These are phyloP conservation scores for Aphanomyces cochlioides DNA, from an alignment of 352 stramenopile genomes.

Conservation along the genomic window DNA sequence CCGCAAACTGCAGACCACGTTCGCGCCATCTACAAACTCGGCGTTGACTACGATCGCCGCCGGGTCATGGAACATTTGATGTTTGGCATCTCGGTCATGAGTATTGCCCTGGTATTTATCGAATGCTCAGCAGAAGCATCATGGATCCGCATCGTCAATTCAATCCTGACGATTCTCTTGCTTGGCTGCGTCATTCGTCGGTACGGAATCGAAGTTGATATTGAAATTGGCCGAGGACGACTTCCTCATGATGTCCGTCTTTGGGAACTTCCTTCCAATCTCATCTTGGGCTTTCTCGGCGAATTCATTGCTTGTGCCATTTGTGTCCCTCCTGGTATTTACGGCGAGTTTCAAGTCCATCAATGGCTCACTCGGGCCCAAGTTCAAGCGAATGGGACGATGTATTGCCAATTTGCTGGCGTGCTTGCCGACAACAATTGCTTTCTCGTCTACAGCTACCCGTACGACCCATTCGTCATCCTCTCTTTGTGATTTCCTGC, in stretches of 20 bases:
- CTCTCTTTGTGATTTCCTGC: neutral
- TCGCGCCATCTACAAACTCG: slow-evolving; percentile 29
- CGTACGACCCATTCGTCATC: slow-evolving; percentile 38
- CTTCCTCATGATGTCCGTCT: slow-evolving; percentile 54
- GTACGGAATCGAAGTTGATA: slow-evolving; percentile 51
- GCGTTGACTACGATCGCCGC: slow-evolving; percentile 47
- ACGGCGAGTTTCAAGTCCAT: slow-evolving; percentile 48
- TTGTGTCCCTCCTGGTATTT: slow-evolving; percentile 51
- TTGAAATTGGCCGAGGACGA: slow-evolving; percentile 59
- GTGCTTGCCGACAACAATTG: slow-evolving; percentile 41
- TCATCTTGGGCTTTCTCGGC: slow-evolving; percentile 40
- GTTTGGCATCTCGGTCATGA: slow-evolving; percentile 53
- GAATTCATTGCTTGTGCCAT: slow-evolving; percentile 54
- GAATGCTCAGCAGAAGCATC: slow-evolving; percentile 44
- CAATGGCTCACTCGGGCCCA: slow-evolving; percentile 66
- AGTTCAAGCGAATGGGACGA: slow-evolving; percentile 1
- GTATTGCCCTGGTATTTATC: slow-evolving; percentile 59
- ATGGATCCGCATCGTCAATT: slow-evolving; percentile 44
- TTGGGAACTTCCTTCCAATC: slow-evolving; percentile 43
- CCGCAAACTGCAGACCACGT: slow-evolving; percentile 12
- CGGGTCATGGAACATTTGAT: slow-evolving; percentile 56
- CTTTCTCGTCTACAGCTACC: slow-evolving; percentile 66
- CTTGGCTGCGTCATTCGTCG: slow-evolving; percentile 52
- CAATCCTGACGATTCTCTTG: slow-evolving; percentile 45
- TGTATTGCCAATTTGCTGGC: slow-evolving; percentile 40